phyloP scores from a whole-genome alignment of 805 yeast species.

The Ogataea wickerhamii region DNA sequence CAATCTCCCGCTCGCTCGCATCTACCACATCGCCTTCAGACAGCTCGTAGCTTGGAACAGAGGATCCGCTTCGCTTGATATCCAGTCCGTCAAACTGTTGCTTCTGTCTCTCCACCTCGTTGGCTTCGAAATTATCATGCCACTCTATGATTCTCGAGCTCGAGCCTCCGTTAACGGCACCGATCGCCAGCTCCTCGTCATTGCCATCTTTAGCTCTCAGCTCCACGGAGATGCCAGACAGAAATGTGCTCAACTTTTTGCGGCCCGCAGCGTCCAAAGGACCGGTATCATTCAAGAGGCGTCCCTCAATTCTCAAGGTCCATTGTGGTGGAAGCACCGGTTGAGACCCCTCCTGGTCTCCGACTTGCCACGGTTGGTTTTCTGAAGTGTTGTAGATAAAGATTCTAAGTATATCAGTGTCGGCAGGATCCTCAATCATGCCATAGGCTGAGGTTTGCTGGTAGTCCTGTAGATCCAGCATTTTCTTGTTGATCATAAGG shows the following conservation, averaged over 20 bases:
- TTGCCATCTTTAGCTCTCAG: conserved; percentile 36
- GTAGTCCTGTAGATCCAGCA: conserved; percentile 78
- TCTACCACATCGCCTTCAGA: conserved; percentile 24
- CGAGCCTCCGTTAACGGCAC: conserved; percentile 28
- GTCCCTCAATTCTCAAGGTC: conserved; percentile 88
- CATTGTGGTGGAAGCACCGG: conserved; percentile 47
- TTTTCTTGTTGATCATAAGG: conserved; percentile 74
- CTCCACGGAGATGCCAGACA: conserved; percentile 84
- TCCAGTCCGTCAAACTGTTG: conserved; percentile 83
- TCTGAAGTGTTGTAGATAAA: conserved; percentile 78
- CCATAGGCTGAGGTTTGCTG: conserved; percentile 44
- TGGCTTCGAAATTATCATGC: conserved; percentile 60
- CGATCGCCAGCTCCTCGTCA: conserved; percentile 20
- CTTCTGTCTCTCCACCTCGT: conserved; percentile 30
- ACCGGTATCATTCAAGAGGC: conserved; percentile 50
- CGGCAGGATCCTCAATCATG: conserved; percentile 37
- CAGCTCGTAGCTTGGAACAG: conserved; percentile 24
- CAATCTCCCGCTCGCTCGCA: conserved; percentile 44
- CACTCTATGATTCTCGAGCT: conserved; percentile 67
- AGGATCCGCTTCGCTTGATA: conserved; percentile 69
- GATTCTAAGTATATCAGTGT: conserved; percentile 66
- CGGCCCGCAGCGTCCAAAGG: conserved; percentile 46
- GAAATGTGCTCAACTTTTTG: conserved; percentile 70
- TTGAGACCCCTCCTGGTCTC: conserved; percentile 15
- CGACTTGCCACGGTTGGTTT: conserved; percentile 84